Conservation (phyloP, 139 green algal genomes). For the Tetraselmis striata region DNA sequence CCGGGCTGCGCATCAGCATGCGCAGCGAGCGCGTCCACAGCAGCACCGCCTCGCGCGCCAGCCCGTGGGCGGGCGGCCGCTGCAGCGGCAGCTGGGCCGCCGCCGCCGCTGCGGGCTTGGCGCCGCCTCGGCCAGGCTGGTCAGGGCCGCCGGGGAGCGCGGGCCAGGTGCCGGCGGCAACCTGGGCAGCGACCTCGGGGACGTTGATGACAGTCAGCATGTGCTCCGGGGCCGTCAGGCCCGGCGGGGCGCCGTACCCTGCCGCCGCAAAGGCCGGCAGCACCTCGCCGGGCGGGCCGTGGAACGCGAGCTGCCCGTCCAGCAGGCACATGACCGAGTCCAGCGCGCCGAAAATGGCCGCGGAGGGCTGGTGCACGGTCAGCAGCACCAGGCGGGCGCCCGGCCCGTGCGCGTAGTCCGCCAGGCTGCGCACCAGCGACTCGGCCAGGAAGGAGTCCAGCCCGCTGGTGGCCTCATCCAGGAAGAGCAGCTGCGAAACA, state of each 20-base stretch:
- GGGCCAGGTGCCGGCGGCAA: background rate
- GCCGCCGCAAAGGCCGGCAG: background rate
- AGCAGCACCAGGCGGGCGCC: background rate
- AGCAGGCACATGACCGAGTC: background rate
- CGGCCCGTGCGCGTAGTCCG: background rate
- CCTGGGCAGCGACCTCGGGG: background rate
- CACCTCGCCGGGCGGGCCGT: background rate
- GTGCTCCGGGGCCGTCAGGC: background rate
- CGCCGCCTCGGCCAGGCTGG: background rate
- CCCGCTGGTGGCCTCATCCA: background rate
- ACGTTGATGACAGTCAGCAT: background rate
- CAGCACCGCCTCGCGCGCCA: background rate
- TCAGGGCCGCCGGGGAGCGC: background rate
- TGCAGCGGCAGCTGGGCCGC: background rate
- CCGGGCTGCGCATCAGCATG: background rate
- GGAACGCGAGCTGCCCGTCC: background rate
- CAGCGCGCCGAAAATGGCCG: slow-evolving; percentile 3
- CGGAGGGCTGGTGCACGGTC: slow-evolving; percentile 9
- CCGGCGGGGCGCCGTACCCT: background rate
- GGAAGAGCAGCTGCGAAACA: background rate
- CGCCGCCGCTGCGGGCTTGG: background rate
- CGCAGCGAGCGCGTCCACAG: background rate
- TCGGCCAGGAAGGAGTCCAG: background rate
- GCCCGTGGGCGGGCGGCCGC: background rate
- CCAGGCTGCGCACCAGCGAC: background rate